A percentile compares a stretch with the other conserved stretches of the same genome.
Conservation (phyloP, 1,284 basidiomycete species). For the Sphagnurus paluster region DNA sequence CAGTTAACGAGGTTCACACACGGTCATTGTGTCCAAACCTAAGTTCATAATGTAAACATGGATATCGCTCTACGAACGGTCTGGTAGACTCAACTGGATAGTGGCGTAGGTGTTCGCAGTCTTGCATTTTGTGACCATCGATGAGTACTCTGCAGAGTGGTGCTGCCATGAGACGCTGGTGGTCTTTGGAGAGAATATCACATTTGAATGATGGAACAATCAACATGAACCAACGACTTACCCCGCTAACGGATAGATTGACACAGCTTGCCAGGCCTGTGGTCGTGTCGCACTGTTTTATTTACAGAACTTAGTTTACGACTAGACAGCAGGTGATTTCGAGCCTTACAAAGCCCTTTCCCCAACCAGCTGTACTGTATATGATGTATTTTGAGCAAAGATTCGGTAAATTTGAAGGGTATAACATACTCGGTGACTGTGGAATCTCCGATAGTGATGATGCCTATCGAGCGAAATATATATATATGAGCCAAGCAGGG, state of each 20-base stretch:
- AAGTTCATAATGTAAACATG: neutral
- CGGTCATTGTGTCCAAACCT: slow-evolving; percentile 11
- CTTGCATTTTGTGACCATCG: slow-evolving; percentile 8
- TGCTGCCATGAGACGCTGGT: slow-evolving; percentile 8
- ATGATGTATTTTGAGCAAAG: neutral
- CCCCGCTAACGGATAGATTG: slow-evolving; percentile 8
- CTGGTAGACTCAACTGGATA: slow-evolving; percentile 5
- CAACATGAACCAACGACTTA: neutral
- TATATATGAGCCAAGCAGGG: too few species aligned
- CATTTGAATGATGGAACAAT: too few species aligned
- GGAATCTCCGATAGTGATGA: slow-evolving; percentile 6
- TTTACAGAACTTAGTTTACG: neutral
- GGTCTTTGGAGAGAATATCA: neutral
- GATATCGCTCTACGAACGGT: neutral
- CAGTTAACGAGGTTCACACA: neutral
- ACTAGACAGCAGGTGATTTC: neutral
- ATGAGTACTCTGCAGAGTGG: slow-evolving; percentile 2
- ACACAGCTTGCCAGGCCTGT: slow-evolving; percentile 7
- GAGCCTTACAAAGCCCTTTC: slow-evolving; percentile 3
- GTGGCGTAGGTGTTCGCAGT: slow-evolving; percentile 4
- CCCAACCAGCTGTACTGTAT: slow-evolving; percentile 5
- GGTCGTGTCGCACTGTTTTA: neutral
- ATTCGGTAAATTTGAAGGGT: neutral
- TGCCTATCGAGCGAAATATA: too few species aligned
- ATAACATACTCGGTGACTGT: slow-evolving; percentile 3